Evolutionary conservation across 257 asterid species (phyloP).

Genomic region (Asclepias syriaca): DNA sequence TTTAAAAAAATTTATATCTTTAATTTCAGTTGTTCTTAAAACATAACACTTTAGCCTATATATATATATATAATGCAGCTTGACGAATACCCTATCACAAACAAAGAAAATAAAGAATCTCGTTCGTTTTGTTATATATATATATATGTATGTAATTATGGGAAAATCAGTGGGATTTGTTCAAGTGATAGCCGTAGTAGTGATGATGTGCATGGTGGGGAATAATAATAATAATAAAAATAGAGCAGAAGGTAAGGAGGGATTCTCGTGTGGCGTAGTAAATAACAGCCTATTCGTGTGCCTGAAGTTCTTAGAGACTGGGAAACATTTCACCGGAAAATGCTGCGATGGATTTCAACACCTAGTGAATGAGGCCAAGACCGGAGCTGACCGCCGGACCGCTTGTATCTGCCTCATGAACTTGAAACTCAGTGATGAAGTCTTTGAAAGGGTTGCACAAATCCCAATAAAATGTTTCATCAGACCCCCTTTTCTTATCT

Average conservation of each 20-base stretch:
- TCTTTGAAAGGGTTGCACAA: conserved; percentile 5
- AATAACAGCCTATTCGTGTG: not conserved
- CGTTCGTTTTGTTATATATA: too few relatives aligned
- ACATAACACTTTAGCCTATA: too few relatives aligned
- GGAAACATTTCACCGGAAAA: too few relatives aligned
- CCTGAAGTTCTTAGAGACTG: not conserved
- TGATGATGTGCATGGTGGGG: not conserved
- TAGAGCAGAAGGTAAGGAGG: not conserved
- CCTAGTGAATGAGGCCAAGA: not conserved
- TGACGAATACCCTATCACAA: too few relatives aligned
- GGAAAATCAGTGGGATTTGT: not conserved
- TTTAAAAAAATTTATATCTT: too few relatives aligned
- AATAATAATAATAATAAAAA: not conserved
- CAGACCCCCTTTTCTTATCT: conserved; percentile 8
- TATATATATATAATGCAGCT: too few relatives aligned
- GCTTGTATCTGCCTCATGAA: conserved; percentile 16
- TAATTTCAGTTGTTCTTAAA: too few relatives aligned
- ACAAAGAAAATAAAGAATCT: too few relatives aligned
- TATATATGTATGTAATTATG: too few relatives aligned
- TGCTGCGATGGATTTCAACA: conserved; percentile 10
- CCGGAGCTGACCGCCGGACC: conserved; percentile 7
- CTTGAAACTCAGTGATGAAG: not conserved
- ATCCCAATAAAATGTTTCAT: conserved; percentile 12
- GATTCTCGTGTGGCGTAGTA: not conserved
- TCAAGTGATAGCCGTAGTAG: not conserved